Conservation (phyloP, 805 yeast species). For the Lachancea kluyveri region DNA sequence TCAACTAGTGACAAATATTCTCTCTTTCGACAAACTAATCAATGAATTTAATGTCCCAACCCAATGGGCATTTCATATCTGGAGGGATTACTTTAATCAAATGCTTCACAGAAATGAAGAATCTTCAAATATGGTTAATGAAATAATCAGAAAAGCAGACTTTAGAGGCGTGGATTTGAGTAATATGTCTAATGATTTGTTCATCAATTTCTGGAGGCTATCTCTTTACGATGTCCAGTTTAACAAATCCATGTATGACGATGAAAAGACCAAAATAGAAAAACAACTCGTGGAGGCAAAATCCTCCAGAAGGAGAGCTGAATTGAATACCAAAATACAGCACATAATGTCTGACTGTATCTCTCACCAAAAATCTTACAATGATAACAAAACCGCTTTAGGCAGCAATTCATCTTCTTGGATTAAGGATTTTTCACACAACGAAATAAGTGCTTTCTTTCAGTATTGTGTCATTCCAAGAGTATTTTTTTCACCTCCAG, state of each 20-base stretch:
- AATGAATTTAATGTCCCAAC: slow-evolving; percentile 40
- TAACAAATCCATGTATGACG: slow-evolving; percentile 43
- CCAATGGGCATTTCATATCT: slow-evolving; percentile 69
- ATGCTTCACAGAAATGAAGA: slow-evolving; percentile 14
- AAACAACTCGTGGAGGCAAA: slow-evolving; percentile 9
- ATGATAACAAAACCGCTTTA: slow-evolving; percentile 9
- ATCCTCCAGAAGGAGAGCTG: slow-evolving; percentile 16
- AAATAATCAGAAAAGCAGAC: slow-evolving; percentile 10
- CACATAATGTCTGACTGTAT: slow-evolving; percentile 15
- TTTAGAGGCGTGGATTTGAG: slow-evolving; percentile 21
- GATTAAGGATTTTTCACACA: slow-evolving; percentile 12
- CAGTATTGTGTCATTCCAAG: slow-evolving; percentile 72
- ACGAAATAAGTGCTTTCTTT: slow-evolving; percentile 36
- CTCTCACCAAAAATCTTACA: slow-evolving; percentile 18
- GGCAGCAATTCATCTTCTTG: slow-evolving; percentile 10
- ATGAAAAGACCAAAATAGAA: slow-evolving; percentile 29
- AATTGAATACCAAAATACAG: slow-evolving; percentile 12
- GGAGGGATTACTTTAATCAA: slow-evolving; percentile 48
- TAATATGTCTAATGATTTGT: slow-evolving; percentile 38
- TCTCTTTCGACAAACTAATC: slow-evolving; percentile 38
- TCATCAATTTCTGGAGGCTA: slow-evolving; percentile 64
- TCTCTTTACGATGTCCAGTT: slow-evolving; percentile 65
- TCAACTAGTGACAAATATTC: slow-evolving; percentile 32
- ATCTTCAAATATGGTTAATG: slow-evolving; percentile 7
- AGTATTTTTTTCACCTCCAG: slow-evolving; percentile 70